Evolutionary conservation across 345 rosid species (phyloP).

Genomic region (Brassica juncea): DNA sequence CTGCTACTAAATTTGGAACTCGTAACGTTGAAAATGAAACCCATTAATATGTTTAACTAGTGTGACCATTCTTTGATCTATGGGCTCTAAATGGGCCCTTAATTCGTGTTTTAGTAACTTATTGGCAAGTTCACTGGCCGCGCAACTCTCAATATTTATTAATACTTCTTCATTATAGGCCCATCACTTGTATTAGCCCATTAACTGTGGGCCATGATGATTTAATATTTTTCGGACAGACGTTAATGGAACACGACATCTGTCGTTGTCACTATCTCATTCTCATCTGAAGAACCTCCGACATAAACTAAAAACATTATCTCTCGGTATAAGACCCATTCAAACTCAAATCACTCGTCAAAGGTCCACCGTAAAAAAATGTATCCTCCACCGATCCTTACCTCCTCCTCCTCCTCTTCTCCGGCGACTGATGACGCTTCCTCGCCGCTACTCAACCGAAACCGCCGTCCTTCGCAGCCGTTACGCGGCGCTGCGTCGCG

Average conservation of each 20-base stretch:
- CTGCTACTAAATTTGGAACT: not conserved
- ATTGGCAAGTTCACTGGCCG: not conserved
- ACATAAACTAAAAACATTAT: not conserved
- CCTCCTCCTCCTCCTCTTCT: conserved; percentile 27
- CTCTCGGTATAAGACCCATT: not conserved
- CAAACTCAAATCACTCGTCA: not conserved
- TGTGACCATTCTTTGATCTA: not conserved
- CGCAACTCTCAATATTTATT: not conserved
- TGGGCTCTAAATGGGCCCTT: not conserved
- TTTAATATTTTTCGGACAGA: not conserved
- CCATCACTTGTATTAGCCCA: not conserved
- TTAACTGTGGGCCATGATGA: not conserved
- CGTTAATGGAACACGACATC: not conserved
- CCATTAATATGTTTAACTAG: not conserved
- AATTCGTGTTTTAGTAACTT: not conserved
- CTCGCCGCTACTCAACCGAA: conserved; percentile 47
- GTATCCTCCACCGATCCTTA: conserved; percentile 36
- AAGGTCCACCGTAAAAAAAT: conserved; percentile 27
- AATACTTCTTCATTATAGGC: not conserved
- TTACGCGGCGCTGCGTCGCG: conserved; percentile 64
- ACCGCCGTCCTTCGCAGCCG: conserved; percentile 57
- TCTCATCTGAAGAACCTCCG: conserved; percentile 4
- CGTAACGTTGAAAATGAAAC: not conserved
- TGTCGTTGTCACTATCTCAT: conserved; percentile 12
- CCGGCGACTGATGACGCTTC: conserved; percentile 37